A percentile compares a stretch with the other conserved stretches of the same genome.
Conservation (phyloP, 2,329 filamentous ascomycete genomes). For the Zymoseptoria passerinii region DNA sequence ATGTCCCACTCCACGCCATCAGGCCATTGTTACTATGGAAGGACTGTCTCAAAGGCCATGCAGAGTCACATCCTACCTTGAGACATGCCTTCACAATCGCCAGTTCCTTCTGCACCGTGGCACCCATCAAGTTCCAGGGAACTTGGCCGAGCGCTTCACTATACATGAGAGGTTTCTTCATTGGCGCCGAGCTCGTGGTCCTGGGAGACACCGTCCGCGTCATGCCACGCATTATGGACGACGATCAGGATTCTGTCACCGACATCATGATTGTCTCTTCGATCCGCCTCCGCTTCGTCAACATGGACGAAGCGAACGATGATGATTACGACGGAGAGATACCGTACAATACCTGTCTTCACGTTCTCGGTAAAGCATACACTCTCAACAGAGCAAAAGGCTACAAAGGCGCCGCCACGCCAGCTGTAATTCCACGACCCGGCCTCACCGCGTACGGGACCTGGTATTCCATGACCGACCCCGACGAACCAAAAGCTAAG, state of each 20-base stretch:
- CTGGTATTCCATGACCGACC: conserved; percentile 45
- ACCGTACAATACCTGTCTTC: conserved; percentile 39
- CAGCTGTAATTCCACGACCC: conserved; percentile 7
- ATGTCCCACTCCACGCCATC: conserved; percentile 46
- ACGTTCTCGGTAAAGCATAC: conserved; percentile 45
- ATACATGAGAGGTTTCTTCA: conserved; percentile 46
- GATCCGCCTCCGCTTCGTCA: conserved; percentile 44
- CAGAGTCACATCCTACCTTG: conserved; percentile 43
- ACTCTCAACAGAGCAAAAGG: conserved; percentile 30
- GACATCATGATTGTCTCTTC: conserved; percentile 48
- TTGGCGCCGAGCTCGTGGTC: conserved; percentile 49
- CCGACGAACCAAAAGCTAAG: conserved; percentile 32
- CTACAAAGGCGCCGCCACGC: conserved; percentile 24
- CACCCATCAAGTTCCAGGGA: conserved; percentile 46
- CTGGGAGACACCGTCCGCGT: conserved; percentile 49
- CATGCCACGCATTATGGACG: conserved; percentile 18
- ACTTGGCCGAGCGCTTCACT: conserved; percentile 47
- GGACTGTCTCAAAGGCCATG: conserved; percentile 37
- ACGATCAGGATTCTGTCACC: conserved; percentile 28
- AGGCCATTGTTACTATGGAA: conserved; percentile 50
- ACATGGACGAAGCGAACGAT: conserved; percentile 40
- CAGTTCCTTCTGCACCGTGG: conserved; percentile 46
- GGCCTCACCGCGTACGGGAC: conserved; percentile 35
- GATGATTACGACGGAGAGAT: conserved; percentile 38
- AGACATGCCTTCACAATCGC: conserved; percentile 45